Percentiles rank a stretch among this genome's conserved stretches.
Conservation (phyloP, 1,284 basidiomycete genomes). For the Moniliophthora roreri region DNA sequence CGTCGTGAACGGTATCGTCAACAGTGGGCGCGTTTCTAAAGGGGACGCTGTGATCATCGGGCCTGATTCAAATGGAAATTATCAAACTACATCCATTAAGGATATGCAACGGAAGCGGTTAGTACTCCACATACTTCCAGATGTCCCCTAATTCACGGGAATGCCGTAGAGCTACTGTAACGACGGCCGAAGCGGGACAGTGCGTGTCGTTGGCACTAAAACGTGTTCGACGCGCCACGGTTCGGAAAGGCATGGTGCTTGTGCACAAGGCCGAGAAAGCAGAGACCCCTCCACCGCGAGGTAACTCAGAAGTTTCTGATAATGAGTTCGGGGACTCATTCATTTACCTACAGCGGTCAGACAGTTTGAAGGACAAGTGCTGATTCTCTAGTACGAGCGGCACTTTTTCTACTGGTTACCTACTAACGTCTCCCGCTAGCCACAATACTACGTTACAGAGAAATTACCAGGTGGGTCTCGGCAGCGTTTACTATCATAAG, state of each 20-base stretch:
- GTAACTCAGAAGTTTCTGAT: slow-evolving; percentile 30
- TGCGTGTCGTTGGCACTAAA: slow-evolving; percentile 94
- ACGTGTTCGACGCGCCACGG: slow-evolving; percentile 77
- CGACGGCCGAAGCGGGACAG: slow-evolving; percentile 90
- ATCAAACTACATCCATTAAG: slow-evolving; percentile 79
- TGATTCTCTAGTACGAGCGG: slow-evolving; percentile 72
- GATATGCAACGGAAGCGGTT: slow-evolving; percentile 94
- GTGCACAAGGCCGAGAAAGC: slow-evolving; percentile 72
- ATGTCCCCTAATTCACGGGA: not conserved
- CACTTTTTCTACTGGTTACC: slow-evolving; percentile 7
- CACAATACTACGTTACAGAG: slow-evolving; percentile 91
- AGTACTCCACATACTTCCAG: not conserved
- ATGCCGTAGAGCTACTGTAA: slow-evolving; percentile 71
- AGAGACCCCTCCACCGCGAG: slow-evolving; percentile 58
- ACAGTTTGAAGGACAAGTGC: slow-evolving; percentile 82
- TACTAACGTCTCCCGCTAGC: slow-evolving; percentile 43
- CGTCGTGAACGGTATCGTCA: slow-evolving; percentile 91
- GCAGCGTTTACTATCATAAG: slow-evolving; percentile 1
- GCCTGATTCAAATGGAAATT: slow-evolving; percentile 93
- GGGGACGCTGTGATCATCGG: slow-evolving; percentile 88
- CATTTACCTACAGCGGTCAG: slow-evolving; percentile 61
- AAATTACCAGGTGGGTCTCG: slow-evolving; percentile 73
- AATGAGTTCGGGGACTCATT: slow-evolving; percentile 7
- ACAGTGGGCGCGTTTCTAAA: slow-evolving; percentile 72
- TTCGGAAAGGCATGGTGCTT: slow-evolving; percentile 95